These are phyloP conservation scores for Erythrophleum ivorense DNA, from an alignment of 331 rosid genomes.

Conservation along the genomic window DNA sequence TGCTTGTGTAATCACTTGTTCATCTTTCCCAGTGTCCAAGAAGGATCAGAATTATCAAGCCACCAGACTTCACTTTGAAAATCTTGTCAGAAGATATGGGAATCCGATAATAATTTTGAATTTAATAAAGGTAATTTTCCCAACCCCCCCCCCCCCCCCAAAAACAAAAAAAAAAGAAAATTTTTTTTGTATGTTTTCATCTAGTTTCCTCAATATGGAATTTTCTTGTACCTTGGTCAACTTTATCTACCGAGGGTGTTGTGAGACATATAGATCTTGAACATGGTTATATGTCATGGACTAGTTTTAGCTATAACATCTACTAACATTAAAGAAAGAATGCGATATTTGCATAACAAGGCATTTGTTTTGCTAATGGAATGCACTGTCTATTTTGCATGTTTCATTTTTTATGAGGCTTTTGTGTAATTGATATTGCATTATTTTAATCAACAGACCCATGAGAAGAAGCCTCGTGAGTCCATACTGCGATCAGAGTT, in stretches of 20 bases:
- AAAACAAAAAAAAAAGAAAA: no score
- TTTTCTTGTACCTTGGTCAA: conserved; percentile 6
- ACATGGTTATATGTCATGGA: conserved; percentile 26
- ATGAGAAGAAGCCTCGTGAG: conserved; percentile 86
- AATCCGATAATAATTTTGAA: conserved; percentile 80
- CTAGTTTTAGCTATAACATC: conserved; percentile 25
- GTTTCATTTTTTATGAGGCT: not conserved
- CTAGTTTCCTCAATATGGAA: conserved; percentile 6
- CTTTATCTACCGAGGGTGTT: conserved; percentile 9
- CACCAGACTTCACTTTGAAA: conserved; percentile 80
- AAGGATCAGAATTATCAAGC: conserved; percentile 70
- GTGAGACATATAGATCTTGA: conserved; percentile 15
- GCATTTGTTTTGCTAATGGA: not conserved
- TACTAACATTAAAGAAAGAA: not conserved
- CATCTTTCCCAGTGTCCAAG: conserved; percentile 59
- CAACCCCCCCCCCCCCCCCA: not conserved
- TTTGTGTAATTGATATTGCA: conserved; percentile 16
- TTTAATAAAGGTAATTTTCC: conserved; percentile 68
- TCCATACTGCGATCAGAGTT: conserved; percentile 75
- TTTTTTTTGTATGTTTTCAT: not conserved
- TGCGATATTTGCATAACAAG: conserved; percentile 3
- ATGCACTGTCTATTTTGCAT: not conserved
- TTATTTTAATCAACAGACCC: conserved; percentile 47
- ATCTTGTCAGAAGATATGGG: conserved; percentile 78
- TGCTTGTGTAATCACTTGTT: conserved; percentile 26